Evolutionary conservation across 768 basidiomycete genomes (phyloP), one percentile per base, ranked within the genome.

Genomic region (Calocera viscosa): DNA sequence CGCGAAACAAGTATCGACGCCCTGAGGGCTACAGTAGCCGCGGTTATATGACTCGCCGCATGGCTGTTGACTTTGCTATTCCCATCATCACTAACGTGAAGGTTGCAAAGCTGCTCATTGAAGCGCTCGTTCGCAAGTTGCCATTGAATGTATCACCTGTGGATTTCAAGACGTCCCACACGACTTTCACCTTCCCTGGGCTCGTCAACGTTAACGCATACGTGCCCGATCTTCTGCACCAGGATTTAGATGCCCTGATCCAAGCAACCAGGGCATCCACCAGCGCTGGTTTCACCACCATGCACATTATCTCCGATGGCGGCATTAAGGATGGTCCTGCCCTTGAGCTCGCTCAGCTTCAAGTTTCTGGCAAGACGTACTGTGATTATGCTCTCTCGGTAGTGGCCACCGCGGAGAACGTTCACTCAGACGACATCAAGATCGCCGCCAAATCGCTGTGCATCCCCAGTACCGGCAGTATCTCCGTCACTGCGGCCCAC

Each of bases 61-160:
- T 98, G 94, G 96, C 96, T 5, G 94, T 99, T 70, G 96, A 99
- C 76, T 97, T 95, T 72, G 96, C 94, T 33, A 87, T 98, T 35
- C 96, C 96, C 0, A 82, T 98, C 64, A 92, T 98, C 74, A 98
- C 95, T 49, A 98, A 99, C 75, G 90, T 99, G 79, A 99, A 99
- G 80, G 94, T 93, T 73, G 95, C 95, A 66, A 99, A 98, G 76
- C 82, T 99, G 74, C 83, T 98, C 41, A 89, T 91, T 17, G 94
- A 98, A 77, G 96, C 95, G 1, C 80, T 94, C 63, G 87, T 93
- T 64, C 85, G 92, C 70, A 93, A 86, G 76, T 80, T 95, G n/a
- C 85, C 93, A 2, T 81, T 98, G 49, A 89, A 96, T 43, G 90
- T 99, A 33, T 90, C 92, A 10, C 87, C 80, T 65, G 82, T 95